These are phyloP conservation scores for Sarcocystis neurona DNA, from an alignment of 169 alveolate genomes.

Conservation along the genomic window DNA sequence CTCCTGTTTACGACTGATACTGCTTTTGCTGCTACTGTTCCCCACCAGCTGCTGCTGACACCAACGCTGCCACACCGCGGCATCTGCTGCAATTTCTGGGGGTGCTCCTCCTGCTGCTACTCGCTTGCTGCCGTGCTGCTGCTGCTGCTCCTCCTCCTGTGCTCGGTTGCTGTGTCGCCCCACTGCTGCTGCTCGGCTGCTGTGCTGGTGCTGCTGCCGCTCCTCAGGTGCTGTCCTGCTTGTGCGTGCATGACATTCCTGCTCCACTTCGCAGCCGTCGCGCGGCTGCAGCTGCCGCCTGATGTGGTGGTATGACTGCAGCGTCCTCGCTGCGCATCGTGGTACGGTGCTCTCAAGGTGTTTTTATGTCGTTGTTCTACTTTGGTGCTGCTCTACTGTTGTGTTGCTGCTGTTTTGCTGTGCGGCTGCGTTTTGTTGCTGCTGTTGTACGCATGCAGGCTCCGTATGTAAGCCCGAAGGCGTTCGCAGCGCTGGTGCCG, in stretches of 20 bases:
- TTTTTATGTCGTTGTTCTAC: too few relatives aligned
- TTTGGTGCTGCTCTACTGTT: too few relatives aligned
- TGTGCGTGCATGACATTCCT: background rate
- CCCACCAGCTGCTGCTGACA: too few relatives aligned
- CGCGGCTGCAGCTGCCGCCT: constrained; percentile 16
- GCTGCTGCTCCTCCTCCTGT: background rate
- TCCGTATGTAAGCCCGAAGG: constrained; percentile 45
- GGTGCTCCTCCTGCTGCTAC: too few relatives aligned
- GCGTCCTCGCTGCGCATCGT: too few relatives aligned
- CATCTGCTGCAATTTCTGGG: too few relatives aligned
- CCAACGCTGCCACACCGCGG: too few relatives aligned
- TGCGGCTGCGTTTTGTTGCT: background rate
- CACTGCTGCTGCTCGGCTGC: background rate
- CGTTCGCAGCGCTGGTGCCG: constrained; percentile 44
- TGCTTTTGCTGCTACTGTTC: too few relatives aligned
- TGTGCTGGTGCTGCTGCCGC: background rate
- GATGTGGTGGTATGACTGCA: too few relatives aligned
- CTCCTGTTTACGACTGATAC: too few relatives aligned
- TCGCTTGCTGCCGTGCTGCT: too few relatives aligned
- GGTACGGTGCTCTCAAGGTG: too few relatives aligned
- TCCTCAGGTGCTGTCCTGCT: constrained; percentile 12
- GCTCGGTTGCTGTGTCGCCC: background rate
- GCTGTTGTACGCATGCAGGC: constrained; percentile 38
- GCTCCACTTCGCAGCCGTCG: background rate
- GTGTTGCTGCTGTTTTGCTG: background rate